phyloP scores from a whole-genome alignment of 108 stramenopile species.

The Nitzschia inconspicua region DNA sequence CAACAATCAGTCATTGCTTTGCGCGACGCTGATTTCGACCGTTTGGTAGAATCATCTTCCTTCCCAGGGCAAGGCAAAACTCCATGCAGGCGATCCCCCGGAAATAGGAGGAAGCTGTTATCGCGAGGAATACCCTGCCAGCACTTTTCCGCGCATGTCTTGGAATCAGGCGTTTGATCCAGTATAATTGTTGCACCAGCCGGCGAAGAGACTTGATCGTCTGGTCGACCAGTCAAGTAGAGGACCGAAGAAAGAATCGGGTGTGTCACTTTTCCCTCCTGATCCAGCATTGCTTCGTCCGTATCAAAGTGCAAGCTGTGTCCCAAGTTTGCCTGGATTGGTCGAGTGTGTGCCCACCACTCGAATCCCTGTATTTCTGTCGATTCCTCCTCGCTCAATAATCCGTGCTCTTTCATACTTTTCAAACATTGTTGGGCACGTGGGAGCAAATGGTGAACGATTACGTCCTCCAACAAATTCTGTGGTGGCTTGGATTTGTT shows the following conservation, averaged over 20 bases:
- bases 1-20: constrained; percentile 1
- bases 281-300: constrained; percentile 69
- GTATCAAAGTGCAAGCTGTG: constrained; percentile 90
- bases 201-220: neutral
- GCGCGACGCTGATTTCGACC: neutral
- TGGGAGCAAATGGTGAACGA: constrained; percentile 64
- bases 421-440: constrained; percentile 43
- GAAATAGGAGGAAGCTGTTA: constrained; percentile 70
- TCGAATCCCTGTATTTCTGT: constrained; percentile 68
- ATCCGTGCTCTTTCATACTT: constrained; percentile 2
- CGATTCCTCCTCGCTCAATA: neutral
- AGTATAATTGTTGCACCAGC: constrained; percentile 81
- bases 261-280: constrained; percentile 66
- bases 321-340: constrained; percentile 76
- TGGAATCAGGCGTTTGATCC: constrained; percentile 74
- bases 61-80: constrained; percentile 77
- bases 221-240: constrained; percentile 67
- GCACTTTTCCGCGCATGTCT: constrained; percentile 36
- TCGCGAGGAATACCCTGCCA: constrained; percentile 59
- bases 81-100: constrained; percentile 81
- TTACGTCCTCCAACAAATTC: constrained; percentile 72
- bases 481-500: constrained; percentile 8
- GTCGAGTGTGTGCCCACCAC: constrained; percentile 86
- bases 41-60: neutral
- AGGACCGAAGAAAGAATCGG: constrained; percentile 73